Evolutionary conservation across 768 basidiomycete species (phyloP).

Genomic region (Amanita polypyramis): DNA sequence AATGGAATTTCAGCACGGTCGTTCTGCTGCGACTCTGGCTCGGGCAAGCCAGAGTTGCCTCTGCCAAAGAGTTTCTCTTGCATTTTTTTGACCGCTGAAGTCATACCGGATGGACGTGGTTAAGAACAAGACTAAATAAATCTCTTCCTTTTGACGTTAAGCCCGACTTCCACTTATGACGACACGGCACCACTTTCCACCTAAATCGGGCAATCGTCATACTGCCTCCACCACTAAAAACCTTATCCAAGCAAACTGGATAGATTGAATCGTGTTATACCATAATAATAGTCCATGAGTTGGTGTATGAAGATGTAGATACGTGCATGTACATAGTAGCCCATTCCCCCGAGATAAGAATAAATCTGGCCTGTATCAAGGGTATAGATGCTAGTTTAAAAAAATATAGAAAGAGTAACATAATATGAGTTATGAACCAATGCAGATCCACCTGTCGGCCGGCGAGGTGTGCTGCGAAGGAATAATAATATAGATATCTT

Average conservation of each 20-base stretch:
- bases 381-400: slow-evolving; percentile 6
- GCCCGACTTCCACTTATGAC: slow-evolving; percentile 1
- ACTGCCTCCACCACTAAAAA: not conserved
- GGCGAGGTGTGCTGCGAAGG: slow-evolving; percentile 1
- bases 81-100: slow-evolving; percentile 45
- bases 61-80: slow-evolving; percentile 65
- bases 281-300: slow-evolving; percentile 8
- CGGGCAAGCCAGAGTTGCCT: slow-evolving; percentile 13
- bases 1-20: slow-evolving; percentile 21
- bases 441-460: not conserved
- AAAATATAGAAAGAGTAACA: not conserved
- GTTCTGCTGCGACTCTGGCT: slow-evolving; percentile 10
- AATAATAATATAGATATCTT: not conserved
- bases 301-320: slow-evolving; percentile 2
- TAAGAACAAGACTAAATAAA: not conserved
- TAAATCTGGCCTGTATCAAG: not conserved
- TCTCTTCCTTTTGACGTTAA: not conserved
- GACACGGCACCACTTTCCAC: not conserved
- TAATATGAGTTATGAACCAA: not conserved
- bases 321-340: slow-evolving; percentile 4
- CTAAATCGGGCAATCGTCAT: not conserved
- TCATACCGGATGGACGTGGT: slow-evolving; percentile 20
- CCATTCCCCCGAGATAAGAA: not conserved
- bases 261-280: not conserved
- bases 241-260: not conserved